Evolutionary conservation across 805 yeast species (phyloP), one percentile per base, ranked within the genome.

Genomic region (Diddensiella santjacobensis): DNA sequence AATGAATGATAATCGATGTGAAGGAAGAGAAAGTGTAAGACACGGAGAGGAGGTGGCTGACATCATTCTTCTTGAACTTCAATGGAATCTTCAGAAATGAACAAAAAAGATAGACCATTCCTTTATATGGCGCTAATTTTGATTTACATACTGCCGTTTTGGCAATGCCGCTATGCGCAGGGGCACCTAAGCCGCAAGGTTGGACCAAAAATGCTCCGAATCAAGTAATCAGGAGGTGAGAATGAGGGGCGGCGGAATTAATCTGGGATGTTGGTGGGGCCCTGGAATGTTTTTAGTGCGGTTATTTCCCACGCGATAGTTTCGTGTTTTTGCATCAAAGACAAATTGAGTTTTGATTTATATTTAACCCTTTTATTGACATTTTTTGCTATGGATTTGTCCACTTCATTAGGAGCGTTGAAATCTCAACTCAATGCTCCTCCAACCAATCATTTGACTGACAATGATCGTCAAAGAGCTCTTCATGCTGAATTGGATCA

Each of bases 401-500:
- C n/a, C n/a, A n/a, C n/a, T n/a, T n/a, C n/a, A n/a, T n/a, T n/a
- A n/a, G 31, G 31, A 8, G 31, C 31, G 31, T 26, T 26, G 11
- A 26, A 26, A 13, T 8, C 31, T 8, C 31, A 26, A 26, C 31
- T 26, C 31, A 13, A 26, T 13, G 31, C 31, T 8, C n/a, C 38
- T 10, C 38, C 6, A 8, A 6, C 10, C 6, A 8, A 8, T 6
- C 20, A 35, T 8, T 15, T 35, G 18, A 10, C 38, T 13, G 38
- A 35, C 6, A 17, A 45, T 33, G 46, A 53, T 4, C 49, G 56
- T 11, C 42, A 44, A 8, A 29, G n/a, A n/a, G 47, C 40, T 4
- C 44, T 56, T 3, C 36, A 36, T 24, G 49, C 52, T 13, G 61
- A 58, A 43, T 48, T 58, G 18, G 49, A 51, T 13, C 57, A 52